Base-by-base conservation (phyloP, 495 filamentous ascomycete genomes). In the Chaetomidium leptoderma region DNA sequence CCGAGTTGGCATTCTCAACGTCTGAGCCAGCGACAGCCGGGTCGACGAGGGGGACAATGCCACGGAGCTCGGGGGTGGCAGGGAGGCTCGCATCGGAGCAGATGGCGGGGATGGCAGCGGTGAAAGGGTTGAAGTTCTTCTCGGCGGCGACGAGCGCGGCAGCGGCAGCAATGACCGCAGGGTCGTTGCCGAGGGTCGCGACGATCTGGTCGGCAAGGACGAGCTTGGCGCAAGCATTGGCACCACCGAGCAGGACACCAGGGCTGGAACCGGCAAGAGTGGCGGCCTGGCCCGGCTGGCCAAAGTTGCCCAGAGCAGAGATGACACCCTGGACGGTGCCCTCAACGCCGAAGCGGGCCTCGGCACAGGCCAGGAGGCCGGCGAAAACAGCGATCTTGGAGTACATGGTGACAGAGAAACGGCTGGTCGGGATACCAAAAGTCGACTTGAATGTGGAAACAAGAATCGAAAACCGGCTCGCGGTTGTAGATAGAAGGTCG, bases 121-220 rank as follows among this genome's bases (percentile, higher is more conserved):
- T 76, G 57, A 83, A 85, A 37, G 80, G 80, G 72, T 86, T 86
- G 75, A 82, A 82, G 77, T 86, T 86, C 72, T 84, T 80, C 75
- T 86, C 83, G n/a, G 83, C 82, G 13, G 77, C 78, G 6, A 86
- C 83, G 0, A 86, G 72, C 9, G 74, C 77, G 49, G 77, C 76
- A 32, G 83, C 83, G 6, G 77, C 83, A 10, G 74, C 71, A 51
- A 86, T 74, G 49, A 81, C 82, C 55, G 70, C 67, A 21, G 73
- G 65, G 50, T 78, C 76, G 53, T 64, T 76, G 13, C 78, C 79
- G 29, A 86, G 81, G 23, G 76, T 70, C 32, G 75, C 57, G 27
- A 86, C 71, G 68, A 85, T 83, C 53, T 76, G 62, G 61, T 86
- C 83, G 63, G 82, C 83, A 14, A 79, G 73, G 9, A 65, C 61